A percentile compares a stretch with the other conserved stretches of the same genome.
Conservation (phyloP, 306 rosid genomes). For the Trichosanthes cucumerina region DNA sequence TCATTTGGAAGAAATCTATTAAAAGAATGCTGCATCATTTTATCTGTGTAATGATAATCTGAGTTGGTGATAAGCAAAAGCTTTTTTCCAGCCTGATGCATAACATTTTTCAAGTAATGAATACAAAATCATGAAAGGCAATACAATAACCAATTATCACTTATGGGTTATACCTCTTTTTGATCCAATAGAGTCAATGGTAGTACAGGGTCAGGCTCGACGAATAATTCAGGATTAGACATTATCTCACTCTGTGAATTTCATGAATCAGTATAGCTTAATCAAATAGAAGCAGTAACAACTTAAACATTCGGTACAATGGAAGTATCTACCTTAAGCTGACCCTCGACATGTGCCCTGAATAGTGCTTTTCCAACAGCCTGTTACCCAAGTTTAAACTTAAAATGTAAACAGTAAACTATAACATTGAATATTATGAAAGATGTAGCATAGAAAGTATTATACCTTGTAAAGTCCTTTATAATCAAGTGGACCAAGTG, state of each 20-base stretch:
- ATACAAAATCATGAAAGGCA: constrained; percentile 14
- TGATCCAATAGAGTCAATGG: constrained; percentile 94
- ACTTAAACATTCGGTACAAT: neutral
- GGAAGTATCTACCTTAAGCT: constrained; percentile 56
- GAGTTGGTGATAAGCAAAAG: constrained; percentile 96
- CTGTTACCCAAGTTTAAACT: constrained; percentile 46
- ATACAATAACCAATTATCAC: constrained; percentile 2
- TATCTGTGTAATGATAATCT: constrained; percentile 81
- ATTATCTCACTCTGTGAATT: constrained; percentile 81
- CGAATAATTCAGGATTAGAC: constrained; percentile 94
- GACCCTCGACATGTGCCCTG: constrained; percentile 98
- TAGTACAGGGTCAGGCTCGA: constrained; percentile 85
- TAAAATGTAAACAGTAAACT: constrained; percentile 9
- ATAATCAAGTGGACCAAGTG: constrained; percentile 75
- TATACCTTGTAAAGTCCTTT: constrained; percentile 87
- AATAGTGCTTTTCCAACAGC: constrained; percentile 96
- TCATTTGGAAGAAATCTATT: constrained; percentile 92
- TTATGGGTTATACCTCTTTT: constrained; percentile 53
- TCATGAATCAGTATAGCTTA: constrained; percentile 19
- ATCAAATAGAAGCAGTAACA: neutral
- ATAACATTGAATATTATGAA: neutral
- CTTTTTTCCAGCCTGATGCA: constrained; percentile 84
- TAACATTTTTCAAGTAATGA: constrained; percentile 11
- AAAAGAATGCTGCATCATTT: constrained; percentile 95
- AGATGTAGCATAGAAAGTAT: neutral